Evolutionary conservation across 352 stramenopile species (phyloP), one percentile per base, ranked within the genome.

Genomic region (Phytophthora cactorum): DNA sequence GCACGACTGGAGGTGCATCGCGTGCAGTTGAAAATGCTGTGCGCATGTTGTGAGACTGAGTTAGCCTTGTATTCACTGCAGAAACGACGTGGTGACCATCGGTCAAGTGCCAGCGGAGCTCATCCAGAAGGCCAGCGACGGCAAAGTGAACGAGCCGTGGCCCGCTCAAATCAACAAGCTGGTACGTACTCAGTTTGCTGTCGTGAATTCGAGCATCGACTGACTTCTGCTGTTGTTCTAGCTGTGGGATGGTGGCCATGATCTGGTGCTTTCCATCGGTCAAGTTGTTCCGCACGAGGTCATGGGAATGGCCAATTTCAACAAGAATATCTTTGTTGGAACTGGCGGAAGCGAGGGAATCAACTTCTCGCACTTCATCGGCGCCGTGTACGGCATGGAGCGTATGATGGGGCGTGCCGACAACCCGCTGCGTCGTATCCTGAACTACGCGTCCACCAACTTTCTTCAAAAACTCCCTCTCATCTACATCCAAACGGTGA

Each of bases 261-360:
- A 98, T 59, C 68, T 99, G 17, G 91, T 99, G 25, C 62, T 99
- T 5, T 98, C 94, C 8, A 98, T 99, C 68, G 97, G 97, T 25
- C 97, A 99, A 82, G 96, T 99, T 15, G 96, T 99, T 9, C 97
- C 97, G 2, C 97, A 99, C 65, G 96, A 99, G 77, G 97, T 99
- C 31, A 98, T 98, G 88, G 96, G 97, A 14, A 99, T 99, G 97
- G 96, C 97, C n/a, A 99, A 99, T 78, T 99, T 95, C 81, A 99
- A 99, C 86, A 99, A 99, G 79, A 99, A 99, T 72, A 81, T 99
- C 17, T 99, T 99, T 69, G 94, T 99, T 2, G 97, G 96, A 59
- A 96, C 96, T n/a, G 86, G 86, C 12, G 89, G 86, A 15, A 94
- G 96, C 38, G 95, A 98, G 27, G 93, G 95, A 0, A 99, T 99